Base-by-base conservation (phyloP, 352 stramenopile genomes). In the Sclerospora graminicola region DNA sequence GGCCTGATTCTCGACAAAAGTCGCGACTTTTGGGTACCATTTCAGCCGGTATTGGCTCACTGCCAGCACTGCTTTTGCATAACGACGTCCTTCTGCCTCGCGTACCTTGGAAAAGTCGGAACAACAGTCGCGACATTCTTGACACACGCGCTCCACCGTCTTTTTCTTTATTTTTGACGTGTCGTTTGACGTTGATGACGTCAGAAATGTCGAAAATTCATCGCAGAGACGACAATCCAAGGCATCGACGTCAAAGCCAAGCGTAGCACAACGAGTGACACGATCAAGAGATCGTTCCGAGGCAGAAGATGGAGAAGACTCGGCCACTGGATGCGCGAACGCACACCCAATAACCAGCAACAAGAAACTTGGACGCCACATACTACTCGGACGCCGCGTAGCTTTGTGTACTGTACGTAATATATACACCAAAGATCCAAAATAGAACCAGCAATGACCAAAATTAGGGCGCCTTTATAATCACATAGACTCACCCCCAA, bases 161-260 rank as follows among this genome's bases (percentile, higher is more conserved):
- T 49, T 48, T 10, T 36, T 41, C 23, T 36, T 45, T 21, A 35
- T 33, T 23, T 28, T 42, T 19, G 36, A 27, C 16, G 30, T 48
- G 16, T n/a, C 8, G 9, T 36, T 5, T 9, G 29, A 38, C 21
- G 33, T 43, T 15, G 21, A 11, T 5, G 40, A 8, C 0, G 26
- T 45, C 20, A 84, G 48, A 36, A 71, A 71, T 0, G 54, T 40
- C 11, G 46, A 32, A n/a, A 87, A 44, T 2, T 72, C 43, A 38
- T 67, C 57, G 49, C 75, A 87, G n/a, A 76, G 48, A 11, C 54
- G 55, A 37, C 74, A 87, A 44, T 87, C 67, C 26, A 87, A 67
- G 13, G 57, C 60, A 19, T 83, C 64, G 0, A 42, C 42, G 39
- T 84, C 74, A 50, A 84, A 87, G 9, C 74, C 74, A 14, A 65